Evolutionary conservation across 345 rosid species (phyloP).

Genomic region (Arabis hirsuta): DNA sequence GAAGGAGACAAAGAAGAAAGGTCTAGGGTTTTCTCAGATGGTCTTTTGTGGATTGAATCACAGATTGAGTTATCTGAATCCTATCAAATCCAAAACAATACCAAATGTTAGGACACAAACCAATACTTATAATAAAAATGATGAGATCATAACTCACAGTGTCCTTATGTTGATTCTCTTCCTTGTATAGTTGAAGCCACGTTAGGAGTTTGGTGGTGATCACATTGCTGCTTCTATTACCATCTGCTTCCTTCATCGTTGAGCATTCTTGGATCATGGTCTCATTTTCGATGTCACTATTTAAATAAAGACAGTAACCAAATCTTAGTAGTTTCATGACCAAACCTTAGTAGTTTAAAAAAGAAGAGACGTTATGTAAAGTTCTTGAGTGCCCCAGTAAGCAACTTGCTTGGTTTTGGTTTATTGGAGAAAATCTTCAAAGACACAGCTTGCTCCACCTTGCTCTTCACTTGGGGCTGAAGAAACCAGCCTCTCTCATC

Average conservation of each 20-base stretch:
- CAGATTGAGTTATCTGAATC: slow-evolving; percentile 51
- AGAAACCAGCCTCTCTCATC: slow-evolving; percentile 96
- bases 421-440: slow-evolving; percentile 55
- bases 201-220: slow-evolving; percentile 59
- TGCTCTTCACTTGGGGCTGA: slow-evolving; percentile 82
- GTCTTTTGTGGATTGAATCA: slow-evolving; percentile 49
- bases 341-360: slow-evolving; percentile 26
- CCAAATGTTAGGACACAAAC: slow-evolving; percentile 11
- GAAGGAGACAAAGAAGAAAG: slow-evolving; percentile 65
- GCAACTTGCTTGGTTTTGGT: slow-evolving; percentile 45
- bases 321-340: slow-evolving; percentile 4
- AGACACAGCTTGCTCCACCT: slow-evolving; percentile 70
- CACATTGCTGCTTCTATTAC: slow-evolving; percentile 42
- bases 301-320: neutral
- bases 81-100: slow-evolving; percentile 40
- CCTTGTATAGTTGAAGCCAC: slow-evolving; percentile 74
- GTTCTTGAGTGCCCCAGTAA: slow-evolving; percentile 28
- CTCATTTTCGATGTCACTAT: slow-evolving; percentile 22
- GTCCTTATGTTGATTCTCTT: slow-evolving; percentile 48
- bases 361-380: slow-evolving; percentile 30
- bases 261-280: slow-evolving; percentile 28
- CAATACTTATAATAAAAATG: neutral
- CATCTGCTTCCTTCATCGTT: slow-evolving; percentile 32
- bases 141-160: slow-evolving; percentile 27
- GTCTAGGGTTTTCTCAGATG: slow-evolving; percentile 52